These are phyloP conservation scores for Collybia mongolica DNA, from an alignment of 768 basidiomycete genomes.

Conservation along the genomic window DNA sequence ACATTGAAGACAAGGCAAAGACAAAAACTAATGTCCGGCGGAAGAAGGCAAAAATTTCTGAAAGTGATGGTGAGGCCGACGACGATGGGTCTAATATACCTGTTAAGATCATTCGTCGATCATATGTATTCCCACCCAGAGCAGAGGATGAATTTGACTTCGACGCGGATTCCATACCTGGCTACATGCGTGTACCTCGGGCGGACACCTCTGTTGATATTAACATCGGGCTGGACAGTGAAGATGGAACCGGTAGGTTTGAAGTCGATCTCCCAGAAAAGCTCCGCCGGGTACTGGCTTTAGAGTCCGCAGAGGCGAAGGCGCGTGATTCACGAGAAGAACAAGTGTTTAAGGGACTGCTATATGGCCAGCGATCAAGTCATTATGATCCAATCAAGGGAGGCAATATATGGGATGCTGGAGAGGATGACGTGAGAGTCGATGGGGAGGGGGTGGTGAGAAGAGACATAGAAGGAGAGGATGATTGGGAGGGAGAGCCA, in stretches of 20 bases:
- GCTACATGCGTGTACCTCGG: conserved; percentile 30
- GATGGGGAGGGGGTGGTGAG: conserved; percentile 21
- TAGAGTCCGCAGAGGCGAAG: conserved; percentile 47
- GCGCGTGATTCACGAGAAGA: conserved; percentile 44
- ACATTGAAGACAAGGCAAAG: conserved; percentile 38
- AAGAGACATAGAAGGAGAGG: conserved; percentile 42
- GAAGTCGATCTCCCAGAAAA: conserved; percentile 65
- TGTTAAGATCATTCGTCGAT: conserved; percentile 33
- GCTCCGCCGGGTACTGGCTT: conserved; percentile 61
- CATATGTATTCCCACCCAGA: conserved; percentile 15
- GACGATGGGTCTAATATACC: conserved; percentile 29
- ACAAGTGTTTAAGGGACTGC: conserved; percentile 53
- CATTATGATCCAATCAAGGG: conserved; percentile 65
- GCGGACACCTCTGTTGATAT: conserved; percentile 18
- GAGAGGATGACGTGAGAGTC: conserved; percentile 49
- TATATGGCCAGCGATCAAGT: conserved; percentile 55
- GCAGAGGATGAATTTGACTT: conserved; percentile 22
- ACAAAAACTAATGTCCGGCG: conserved; percentile 28
- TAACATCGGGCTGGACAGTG: not conserved
- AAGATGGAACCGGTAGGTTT: conserved; percentile 34
- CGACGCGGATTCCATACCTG: conserved; percentile 34
- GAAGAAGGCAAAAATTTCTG: conserved; percentile 51
- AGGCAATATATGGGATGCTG: conserved; percentile 75
- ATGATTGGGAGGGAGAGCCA: conserved; percentile 82
- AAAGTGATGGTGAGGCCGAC: conserved; percentile 24